A percentile compares a stretch with the other conserved stretches of the same genome.
These are phyloP conservation scores for Candida adriatica DNA, from an alignment of 805 yeast species.

Conservation along the genomic window DNA sequence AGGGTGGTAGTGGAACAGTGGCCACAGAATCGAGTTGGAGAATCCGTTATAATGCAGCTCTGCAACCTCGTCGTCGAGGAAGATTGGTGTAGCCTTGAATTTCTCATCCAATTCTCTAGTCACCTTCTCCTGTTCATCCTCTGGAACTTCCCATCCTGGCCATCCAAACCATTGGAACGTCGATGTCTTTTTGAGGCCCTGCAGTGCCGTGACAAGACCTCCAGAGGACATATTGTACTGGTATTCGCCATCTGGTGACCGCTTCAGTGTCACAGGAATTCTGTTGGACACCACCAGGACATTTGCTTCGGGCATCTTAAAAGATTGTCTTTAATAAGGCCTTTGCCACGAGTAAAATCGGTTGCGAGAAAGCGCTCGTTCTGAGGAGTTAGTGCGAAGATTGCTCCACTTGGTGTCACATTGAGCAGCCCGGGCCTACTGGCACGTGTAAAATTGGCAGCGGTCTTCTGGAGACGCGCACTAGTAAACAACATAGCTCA, in stretches of 20 bases:
- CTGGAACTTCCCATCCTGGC: conserved; percentile 91
- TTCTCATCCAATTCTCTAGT: conserved; percentile 62
- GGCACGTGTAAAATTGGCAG: too few relatives aligned
- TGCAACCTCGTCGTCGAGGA: conserved; percentile 80
- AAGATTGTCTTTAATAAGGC: too few relatives aligned
- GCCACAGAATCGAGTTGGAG: conserved; percentile 93
- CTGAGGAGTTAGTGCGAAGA: too few relatives aligned
- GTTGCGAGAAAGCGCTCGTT: too few relatives aligned
- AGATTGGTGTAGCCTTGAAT: conserved; percentile 88
- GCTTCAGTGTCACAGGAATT: conserved; percentile 85
- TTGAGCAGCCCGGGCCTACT: too few relatives aligned
- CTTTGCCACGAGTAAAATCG: too few relatives aligned
- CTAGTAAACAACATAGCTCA: too few relatives aligned
- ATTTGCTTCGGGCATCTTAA: conserved; percentile 32
- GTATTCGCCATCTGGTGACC: conserved; percentile 56
- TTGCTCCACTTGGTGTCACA: too few relatives aligned
- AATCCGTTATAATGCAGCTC: conserved; percentile 97
- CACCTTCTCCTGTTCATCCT: conserved; percentile 61
- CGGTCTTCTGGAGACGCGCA: too few relatives aligned
- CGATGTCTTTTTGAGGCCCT: conserved; percentile 77
- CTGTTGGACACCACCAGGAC: conserved; percentile 92
- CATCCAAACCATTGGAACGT: conserved; percentile 97
- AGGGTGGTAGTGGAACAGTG: conserved; percentile 96
- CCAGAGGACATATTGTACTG: conserved; percentile 93
- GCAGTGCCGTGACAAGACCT: conserved; percentile 92